Base-by-base conservation (phyloP, 345 rosid genomes). In the Acer saccharum region DNA sequence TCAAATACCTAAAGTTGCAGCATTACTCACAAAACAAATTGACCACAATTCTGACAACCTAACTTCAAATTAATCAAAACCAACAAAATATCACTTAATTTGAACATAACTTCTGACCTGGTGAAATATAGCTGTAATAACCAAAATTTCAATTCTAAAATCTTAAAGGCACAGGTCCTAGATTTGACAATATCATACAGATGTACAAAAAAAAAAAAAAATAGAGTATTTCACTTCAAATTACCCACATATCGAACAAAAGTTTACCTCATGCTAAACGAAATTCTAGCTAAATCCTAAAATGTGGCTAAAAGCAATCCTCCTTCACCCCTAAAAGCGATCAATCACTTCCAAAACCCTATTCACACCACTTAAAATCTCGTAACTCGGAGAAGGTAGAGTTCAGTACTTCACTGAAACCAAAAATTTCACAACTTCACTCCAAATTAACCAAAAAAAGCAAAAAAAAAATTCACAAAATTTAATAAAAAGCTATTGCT, bases 101-200 rank as follows among this genome's bases (percentile, higher is more conserved):
- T 43, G 11, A 6, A 43, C 10, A 6, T 43, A 6, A 43, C 29
- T 20, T 46, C 41, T 57, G 17, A 48, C 64, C 65, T 2, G 17
- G 17, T 12, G 16, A 73, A 73, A 25, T 73, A 25, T 43, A 62
- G 68, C 35, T 21, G 25, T 21, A 61, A 43, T 4, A 12, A 16
- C 27, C 61, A 25, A 32, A 62, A 27, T 25, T 73, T 73, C 50
- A 60, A 21, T 61, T 41, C 67, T n/a, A 73, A 73, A 39, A 18
- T 21, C 55, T 43, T 63, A 74, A 63, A 74, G n/a, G 13, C 68
- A 8, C 2, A 9, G 43, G 16, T 18, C 44, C 44, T 65, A 43
- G 2, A 43, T 43, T 29, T 10, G 43, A 64, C 29, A 21, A 64
- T 57, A 27, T 74, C 41, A 27, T 27, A 17, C 6, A 35, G 29